phyloP scores from a whole-genome alignment of 208 protist species.

The Trypanosoma platydactyli region DNA sequence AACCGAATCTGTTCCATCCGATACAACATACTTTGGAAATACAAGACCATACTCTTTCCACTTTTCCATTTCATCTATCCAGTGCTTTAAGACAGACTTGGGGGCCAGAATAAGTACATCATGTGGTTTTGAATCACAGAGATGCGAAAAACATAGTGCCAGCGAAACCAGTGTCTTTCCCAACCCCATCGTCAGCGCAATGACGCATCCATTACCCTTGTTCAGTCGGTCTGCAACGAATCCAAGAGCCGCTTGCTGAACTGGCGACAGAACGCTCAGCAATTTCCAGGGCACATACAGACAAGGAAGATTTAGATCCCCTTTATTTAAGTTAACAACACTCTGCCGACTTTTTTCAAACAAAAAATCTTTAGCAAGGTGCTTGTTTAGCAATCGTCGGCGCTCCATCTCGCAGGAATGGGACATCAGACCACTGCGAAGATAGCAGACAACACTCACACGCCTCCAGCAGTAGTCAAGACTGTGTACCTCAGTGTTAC shows the following conservation, averaged over 20 bases:
- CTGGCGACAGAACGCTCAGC: constrained; percentile 45
- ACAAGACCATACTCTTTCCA: constrained; percentile 69
- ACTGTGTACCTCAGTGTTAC: constrained; percentile 83
- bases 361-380: constrained; percentile 36
- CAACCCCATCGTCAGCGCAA: constrained; percentile 90
- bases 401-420: constrained; percentile 75
- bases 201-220: constrained; percentile 71
- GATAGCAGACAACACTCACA: constrained; percentile 85
- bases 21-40: constrained; percentile 64
- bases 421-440: constrained; percentile 81
- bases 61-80: constrained; percentile 67
- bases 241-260: constrained; percentile 73
- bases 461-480: constrained; percentile 51
- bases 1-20: constrained; percentile 36
- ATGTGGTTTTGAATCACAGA: constrained; percentile 35
- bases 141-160: constrained; percentile 67
- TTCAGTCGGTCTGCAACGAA: constrained; percentile 62
- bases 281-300: constrained; percentile 63
- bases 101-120: constrained; percentile 84
- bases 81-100: constrained; percentile 81
- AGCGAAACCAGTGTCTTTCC: constrained; percentile 89
- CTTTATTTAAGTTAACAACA: constrained; percentile 74
- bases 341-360: constrained; percentile 22
- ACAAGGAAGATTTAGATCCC: constrained; percentile 43
- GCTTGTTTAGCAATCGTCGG: constrained; percentile 52